Conservation (phyloP, 306 rosid species). For the Boehmeria nivea region DNA sequence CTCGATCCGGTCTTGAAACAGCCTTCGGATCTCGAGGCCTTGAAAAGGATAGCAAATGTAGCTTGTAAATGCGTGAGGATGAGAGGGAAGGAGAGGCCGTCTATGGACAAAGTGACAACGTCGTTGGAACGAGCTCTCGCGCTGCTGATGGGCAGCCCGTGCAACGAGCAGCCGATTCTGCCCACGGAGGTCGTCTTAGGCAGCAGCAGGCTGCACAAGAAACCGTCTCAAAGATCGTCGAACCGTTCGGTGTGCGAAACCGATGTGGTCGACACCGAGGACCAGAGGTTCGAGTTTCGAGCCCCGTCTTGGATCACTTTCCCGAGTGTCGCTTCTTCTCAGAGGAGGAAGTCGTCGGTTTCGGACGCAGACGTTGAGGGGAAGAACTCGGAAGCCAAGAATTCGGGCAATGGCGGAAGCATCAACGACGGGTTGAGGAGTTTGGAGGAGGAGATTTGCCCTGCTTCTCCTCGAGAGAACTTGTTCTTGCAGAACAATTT, state of each 20-base stretch:
- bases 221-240: conserved; percentile 80
- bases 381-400: conserved; percentile 53
- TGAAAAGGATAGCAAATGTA: conserved; percentile 88
- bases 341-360: conserved; percentile 81
- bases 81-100: conserved; percentile 97
- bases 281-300: conserved; percentile 75
- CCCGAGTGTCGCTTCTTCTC: conserved; percentile 96
- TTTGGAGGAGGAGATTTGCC: conserved; percentile 93
- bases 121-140: conserved; percentile 81
- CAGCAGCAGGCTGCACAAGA: conserved; percentile 83
- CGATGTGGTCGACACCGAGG: conserved; percentile 70
- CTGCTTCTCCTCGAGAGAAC: conserved; percentile 87
- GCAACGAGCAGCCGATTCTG: conserved; percentile 86
- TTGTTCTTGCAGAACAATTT: conserved; percentile 88
- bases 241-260: no score
- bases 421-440: conserved; percentile 78
- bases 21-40: conserved; percentile 69
- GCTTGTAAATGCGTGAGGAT: conserved; percentile 89
- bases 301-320: conserved; percentile 98
- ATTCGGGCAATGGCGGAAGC: conserved; percentile 40
- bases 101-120: conserved; percentile 97
- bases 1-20: conserved; percentile 65
- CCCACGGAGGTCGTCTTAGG: conserved; percentile 94
- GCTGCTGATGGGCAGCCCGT: conserved; percentile 83
- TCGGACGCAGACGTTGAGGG: conserved; percentile 85